Evolutionary conservation across 1,284 basidiomycete genomes (phyloP), one percentile per base, ranked within the genome.

Genomic region (Papiliotrema terrestris): DNA sequence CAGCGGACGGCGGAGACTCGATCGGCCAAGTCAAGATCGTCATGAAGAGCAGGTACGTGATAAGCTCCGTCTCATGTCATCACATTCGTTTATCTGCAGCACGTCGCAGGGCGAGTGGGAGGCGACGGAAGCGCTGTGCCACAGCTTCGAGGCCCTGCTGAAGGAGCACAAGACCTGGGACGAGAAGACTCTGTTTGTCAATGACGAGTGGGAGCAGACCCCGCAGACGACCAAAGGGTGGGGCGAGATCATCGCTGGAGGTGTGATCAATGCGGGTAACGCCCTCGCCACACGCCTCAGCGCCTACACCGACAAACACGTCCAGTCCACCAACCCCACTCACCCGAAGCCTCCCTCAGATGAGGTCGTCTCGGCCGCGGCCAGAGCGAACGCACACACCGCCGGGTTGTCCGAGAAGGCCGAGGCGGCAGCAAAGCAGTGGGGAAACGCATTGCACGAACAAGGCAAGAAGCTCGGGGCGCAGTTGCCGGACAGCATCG

Each of bases 21-120:
- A 46, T 75, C 23, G 75, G 75, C 1, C 70, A 72, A 47, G 74
- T 77, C 39, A 66, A 68, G 55, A 67, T 77, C 54, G 57, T 61
- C 32, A 57, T 75, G 53, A 63, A 66, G 39, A 60, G 65, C 49
- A 69, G 67, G 72, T 72, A 42, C 52, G 20, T 41, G 49, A 42
- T 36, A 45, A 44, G 29, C 2, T 36, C 6, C 48, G 35, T n/a
- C n/a, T 25, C 37, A 25, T 29, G 22, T 41, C 25, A 46, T 9
- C 6, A 14, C 8, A 20, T 49, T 41, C 39, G 20, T 20, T 29
- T 26, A 32, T 38, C 15, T 17, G n/a, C 37, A 72, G 71, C 49
- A 58, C 55, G 9, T 69, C 59, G 25, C 73, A 63, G 20, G 68
- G 63, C 2, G 67, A 70, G 47, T 76, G 74, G 70, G 73, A 75